Evolutionary conservation across 2,329 filamentous ascomycete genomes (phyloP).

Genomic region (Aphanoascus verrucosus): DNA sequence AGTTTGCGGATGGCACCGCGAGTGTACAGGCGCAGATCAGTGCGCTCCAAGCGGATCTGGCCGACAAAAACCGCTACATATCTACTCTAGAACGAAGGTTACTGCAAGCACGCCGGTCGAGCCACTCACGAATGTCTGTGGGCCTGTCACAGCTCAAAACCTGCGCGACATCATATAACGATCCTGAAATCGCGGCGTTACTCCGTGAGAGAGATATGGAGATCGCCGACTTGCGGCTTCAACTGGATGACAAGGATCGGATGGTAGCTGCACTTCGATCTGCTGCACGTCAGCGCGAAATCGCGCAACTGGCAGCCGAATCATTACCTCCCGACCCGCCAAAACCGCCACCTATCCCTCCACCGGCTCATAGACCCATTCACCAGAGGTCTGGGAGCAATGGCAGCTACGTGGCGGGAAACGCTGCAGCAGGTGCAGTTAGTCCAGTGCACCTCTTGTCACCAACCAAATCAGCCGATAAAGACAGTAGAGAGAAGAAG

Average conservation of each 20-base stretch:
- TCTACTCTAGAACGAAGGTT: slow-evolving; percentile 84
- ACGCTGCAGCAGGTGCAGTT: slow-evolving; percentile 6
- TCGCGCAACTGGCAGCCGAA: slow-evolving; percentile 51
- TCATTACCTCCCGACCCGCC: slow-evolving; percentile 23
- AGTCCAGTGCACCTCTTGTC: slow-evolving; percentile 25
- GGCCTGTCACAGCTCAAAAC: slow-evolving; percentile 52
- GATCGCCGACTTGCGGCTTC: slow-evolving; percentile 78
- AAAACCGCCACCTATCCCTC: slow-evolving; percentile 15
- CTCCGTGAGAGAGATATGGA: slow-evolving; percentile 85
- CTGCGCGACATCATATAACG: slow-evolving; percentile 62
- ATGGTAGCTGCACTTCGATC: slow-evolving; percentile 82
- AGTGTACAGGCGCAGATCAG: slow-evolving; percentile 74
- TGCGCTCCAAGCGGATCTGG: slow-evolving; percentile 85
- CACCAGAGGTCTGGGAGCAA: slow-evolving; percentile 26
- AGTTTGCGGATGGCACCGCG: slow-evolving; percentile 77
- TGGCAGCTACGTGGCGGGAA: slow-evolving; percentile 20
- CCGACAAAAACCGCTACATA: slow-evolving; percentile 96
- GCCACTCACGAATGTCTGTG: slow-evolving; percentile 75
- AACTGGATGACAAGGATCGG: slow-evolving; percentile 86
- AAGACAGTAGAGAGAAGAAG: slow-evolving; percentile 40
- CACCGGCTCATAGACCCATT: slow-evolving; percentile 14
- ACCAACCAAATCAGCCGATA: slow-evolving; percentile 19
- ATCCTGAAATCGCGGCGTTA: slow-evolving; percentile 60
- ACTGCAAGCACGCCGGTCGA: slow-evolving; percentile 78
- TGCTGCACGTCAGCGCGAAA: slow-evolving; percentile 74